phyloP scores from a whole-genome alignment of 768 basidiomycete genomes.

The Rhizopogon vinicolor region DNA sequence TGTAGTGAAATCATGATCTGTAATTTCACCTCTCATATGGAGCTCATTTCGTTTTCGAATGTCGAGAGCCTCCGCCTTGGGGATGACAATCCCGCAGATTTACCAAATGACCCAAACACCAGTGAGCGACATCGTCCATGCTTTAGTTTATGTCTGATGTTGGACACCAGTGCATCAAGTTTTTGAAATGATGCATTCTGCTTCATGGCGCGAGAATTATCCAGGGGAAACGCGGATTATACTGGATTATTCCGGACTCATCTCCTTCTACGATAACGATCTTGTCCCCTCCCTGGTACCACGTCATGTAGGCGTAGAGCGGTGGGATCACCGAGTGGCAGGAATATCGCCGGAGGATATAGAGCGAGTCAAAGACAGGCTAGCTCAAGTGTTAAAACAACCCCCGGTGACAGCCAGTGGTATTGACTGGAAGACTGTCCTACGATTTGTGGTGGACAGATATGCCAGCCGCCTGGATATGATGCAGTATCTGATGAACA shows the following conservation, averaged over 20 bases:
- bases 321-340: constrained; percentile 16
- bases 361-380: constrained; percentile 1
- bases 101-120: not conserved
- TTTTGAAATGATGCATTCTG: constrained; percentile 12
- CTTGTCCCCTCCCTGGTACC: constrained; percentile 14
- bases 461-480: constrained; percentile 41
- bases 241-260: constrained; percentile 13
- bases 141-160: not conserved
- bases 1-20: constrained; percentile 45
- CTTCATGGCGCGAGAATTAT: constrained; percentile 16
- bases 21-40: constrained; percentile 37
- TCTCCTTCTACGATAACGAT: constrained; percentile 25
- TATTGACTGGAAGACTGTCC: constrained; percentile 38
- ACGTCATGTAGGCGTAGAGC: constrained; percentile 10
- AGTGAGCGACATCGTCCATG: not conserved
- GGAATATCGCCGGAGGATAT: constrained; percentile 12
- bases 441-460: constrained; percentile 34
- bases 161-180: not conserved
- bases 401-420: constrained; percentile 17
- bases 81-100: no score
- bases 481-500: constrained; percentile 31
- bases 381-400: constrained; percentile 4
- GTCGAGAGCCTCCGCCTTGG: constrained; percentile 9
- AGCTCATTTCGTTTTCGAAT: constrained; percentile 34
- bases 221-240: constrained; percentile 23